phyloP scores from a whole-genome alignment of 805 yeast genomes.

The Pachysolen tannophilus region DNA sequence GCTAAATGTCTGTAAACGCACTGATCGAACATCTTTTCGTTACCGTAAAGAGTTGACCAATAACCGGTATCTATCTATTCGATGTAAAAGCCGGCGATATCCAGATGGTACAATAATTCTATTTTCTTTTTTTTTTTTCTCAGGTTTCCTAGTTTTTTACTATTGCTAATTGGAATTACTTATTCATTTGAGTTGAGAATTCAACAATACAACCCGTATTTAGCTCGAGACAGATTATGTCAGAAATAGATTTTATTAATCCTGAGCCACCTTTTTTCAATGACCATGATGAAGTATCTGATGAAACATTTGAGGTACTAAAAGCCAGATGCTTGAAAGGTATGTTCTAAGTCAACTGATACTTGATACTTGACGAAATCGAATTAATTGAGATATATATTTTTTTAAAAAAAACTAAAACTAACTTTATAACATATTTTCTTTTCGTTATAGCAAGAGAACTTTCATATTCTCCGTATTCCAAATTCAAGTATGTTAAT shows the following conservation, averaged over 20 bases:
- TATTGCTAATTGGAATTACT: too few species aligned
- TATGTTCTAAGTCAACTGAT: slow-evolving; percentile 1
- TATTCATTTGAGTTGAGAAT: too few species aligned
- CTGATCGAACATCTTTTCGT: too few species aligned
- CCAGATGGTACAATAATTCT: too few species aligned
- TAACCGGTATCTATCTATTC: too few species aligned
- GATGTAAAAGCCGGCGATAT: too few species aligned
- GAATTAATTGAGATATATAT: neutral
- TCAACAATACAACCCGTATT: too few species aligned
- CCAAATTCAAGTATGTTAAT: slow-evolving; percentile 46
- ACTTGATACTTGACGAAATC: neutral
- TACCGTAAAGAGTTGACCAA: too few species aligned
- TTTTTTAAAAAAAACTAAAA: neutral
- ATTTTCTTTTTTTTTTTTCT: too few species aligned
- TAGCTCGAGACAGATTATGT: too few species aligned
- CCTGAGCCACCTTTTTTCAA: slow-evolving; percentile 7
- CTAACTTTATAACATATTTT: slow-evolving; percentile 3
- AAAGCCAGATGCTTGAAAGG: slow-evolving; percentile 13
- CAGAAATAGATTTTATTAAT: slow-evolving; percentile 3
- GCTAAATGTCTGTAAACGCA: too few species aligned
- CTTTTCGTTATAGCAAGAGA: slow-evolving; percentile 45
- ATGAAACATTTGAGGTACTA: slow-evolving; percentile 8
- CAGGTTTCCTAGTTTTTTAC: too few species aligned
- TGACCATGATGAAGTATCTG: slow-evolving; percentile 9
- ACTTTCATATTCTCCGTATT: slow-evolving; percentile 63